A percentile compares a stretch with the other conserved stretches of the same genome.
These are phyloP conservation scores for Magnusiomyces ingens DNA, from an alignment of 1,139 yeast species.

Conservation along the genomic window DNA sequence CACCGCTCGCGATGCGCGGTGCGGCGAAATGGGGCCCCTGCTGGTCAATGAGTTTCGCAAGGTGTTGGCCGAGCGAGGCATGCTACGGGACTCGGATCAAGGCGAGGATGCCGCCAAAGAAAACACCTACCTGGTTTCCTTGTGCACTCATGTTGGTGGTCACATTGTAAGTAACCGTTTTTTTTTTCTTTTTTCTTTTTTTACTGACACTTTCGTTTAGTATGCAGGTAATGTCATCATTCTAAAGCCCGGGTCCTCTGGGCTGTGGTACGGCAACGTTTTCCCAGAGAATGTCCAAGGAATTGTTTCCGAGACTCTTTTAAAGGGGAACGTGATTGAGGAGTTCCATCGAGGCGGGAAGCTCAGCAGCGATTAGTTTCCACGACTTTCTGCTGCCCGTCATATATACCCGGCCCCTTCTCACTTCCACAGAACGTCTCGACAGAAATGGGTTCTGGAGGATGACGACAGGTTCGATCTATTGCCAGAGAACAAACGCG, in stretches of 20 bases:
- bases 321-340: constrained; percentile 42
- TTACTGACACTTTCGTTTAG: constrained; percentile 8
- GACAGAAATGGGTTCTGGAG: too few relatives aligned
- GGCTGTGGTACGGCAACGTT: constrained; percentile 70
- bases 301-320: constrained; percentile 48
- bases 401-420: too few relatives aligned
- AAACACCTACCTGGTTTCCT: constrained; percentile 42
- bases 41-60: constrained; percentile 44
- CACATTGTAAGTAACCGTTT: constrained; percentile 37
- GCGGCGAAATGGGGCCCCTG: constrained; percentile 59
- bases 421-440: too few relatives aligned
- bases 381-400: too few relatives aligned
- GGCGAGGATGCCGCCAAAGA: constrained; percentile 21
- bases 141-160: constrained; percentile 67
- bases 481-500: too few relatives aligned
- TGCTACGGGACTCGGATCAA: constrained; percentile 24
- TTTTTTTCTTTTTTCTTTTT: constrained; percentile 3
- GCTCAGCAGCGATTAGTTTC: neutral
- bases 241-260: constrained; percentile 29
- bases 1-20: constrained; percentile 51
- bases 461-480: too few relatives aligned
- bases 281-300: constrained; percentile 61
- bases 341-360: constrained; percentile 47
- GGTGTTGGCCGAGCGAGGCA: constrained; percentile 35
- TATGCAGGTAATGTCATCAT: constrained; percentile 68